Evolutionary conservation across 805 yeast genomes (phyloP), one percentile per base, ranked within the genome.

Genomic region (Kregervanrija delftensis): DNA sequence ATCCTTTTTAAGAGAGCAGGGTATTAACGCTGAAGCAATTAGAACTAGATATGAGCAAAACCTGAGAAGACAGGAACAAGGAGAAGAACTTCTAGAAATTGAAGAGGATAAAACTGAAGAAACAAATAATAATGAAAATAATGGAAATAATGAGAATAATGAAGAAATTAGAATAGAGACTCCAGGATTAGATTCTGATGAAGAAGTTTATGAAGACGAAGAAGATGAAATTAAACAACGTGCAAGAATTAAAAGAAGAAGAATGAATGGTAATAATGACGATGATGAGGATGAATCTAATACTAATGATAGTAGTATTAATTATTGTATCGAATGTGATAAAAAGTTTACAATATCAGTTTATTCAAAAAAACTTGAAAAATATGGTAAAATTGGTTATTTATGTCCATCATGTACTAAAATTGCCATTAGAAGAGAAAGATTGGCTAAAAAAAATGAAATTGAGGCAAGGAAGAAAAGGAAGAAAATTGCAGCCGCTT

Each of bases 1-100:
- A 0, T 93, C 86, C 63, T 90, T 90, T 57, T 71, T 90, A 48
- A 71, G 89, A 41, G 87, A 84, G 45, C 95, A 89, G 63, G 97
- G 97, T 33, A 90, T 90, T 65, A 84, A 71, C 57, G 88, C 96
- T 1, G 88, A 81, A 46, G 80, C 78, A 36, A 88, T 88, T 59
- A 72, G 89, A 57, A 66, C 67, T 41, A 50, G 70, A 43, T 60
- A 60, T 42, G 66, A 62, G 44, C 58, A 52, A 32, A 53, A 58
- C 16, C 43, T 53, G 35, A 50, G 53, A 37, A 59, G 72, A 46
- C 72, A 68, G 61, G 48, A 60, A 48, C 64, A 61, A 42, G 47
- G 6, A 8, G 45, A 44, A 8, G 61, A 51, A 39, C 49, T 35
- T 28, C 10, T 39, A 15, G 54, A 47, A 32, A 57, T 49, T 12